Evolutionary conservation across 768 basidiomycete genomes (phyloP), one percentile per base, ranked within the genome.

Genomic region (Lepiota brunneoincarnata): DNA sequence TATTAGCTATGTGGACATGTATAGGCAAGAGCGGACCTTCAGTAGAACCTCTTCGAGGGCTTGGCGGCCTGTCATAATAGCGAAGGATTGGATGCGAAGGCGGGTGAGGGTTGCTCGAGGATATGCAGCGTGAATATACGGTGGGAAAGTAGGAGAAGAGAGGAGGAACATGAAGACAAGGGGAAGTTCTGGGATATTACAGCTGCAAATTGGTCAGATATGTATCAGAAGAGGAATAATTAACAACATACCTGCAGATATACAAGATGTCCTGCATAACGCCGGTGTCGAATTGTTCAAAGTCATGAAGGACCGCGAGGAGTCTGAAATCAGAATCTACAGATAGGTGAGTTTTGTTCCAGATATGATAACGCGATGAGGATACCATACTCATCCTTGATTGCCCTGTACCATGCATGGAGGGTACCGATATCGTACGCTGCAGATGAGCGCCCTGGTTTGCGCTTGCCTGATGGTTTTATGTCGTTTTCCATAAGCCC

Each of bases 191-290:
- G 80, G 67, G 18, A 83, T 69, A 24, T 78, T 75, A 43, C 76
- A 70, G 59, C 89, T 24, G 9, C 45, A 55, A 28, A n/a, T 18
- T 47, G 56, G n/a, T 59, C 21, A 48, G 10, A 9, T 14, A 23
- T 21, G 35, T 31, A 4, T 5, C 7, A 17, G 40, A 4, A 3
- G 41, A 20, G 34, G 1, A 11, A 26, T 17, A 6, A 38, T 36
- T 4, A 11, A 40, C 15, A 11, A 44, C 64, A 26, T 57, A 84
- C 89, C 86, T 88, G 73, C 79, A 87, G 34, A 91, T 83, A 49
- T 86, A 77, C 38, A 90, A 80, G 15, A 90, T 61, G 60, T 91
- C 88, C 61, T 86, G 81, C 44, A 91, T 65, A 2, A 91, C 75
- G 1, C 58, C 50, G 0, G 80, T 68, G 51, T 89, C 87, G 45